Evolutionary conservation across 164 flowering plant genomes (phyloP).

Genomic region (Magnolia officinalis): DNA sequence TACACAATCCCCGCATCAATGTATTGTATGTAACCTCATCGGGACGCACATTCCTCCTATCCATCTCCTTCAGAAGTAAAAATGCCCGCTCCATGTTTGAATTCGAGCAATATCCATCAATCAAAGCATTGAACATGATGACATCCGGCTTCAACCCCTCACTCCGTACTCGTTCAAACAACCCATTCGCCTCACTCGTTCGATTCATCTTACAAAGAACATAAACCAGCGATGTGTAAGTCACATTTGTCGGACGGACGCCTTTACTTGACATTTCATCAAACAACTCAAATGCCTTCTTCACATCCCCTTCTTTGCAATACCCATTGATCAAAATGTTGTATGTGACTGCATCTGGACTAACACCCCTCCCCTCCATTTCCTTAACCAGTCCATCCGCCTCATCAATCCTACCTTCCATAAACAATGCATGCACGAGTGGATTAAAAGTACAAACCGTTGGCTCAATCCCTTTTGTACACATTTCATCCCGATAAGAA

Average conservation of each 20-base stretch:
- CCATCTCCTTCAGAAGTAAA: slow-evolving; percentile 58
- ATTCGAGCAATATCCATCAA: slow-evolving; percentile 62
- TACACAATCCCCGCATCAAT: slow-evolving; percentile 72
- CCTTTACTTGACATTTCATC: slow-evolving; percentile 61
- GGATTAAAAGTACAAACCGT: slow-evolving; percentile 65
- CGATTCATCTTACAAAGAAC: slow-evolving; percentile 50
- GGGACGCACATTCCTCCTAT: slow-evolving; percentile 43
- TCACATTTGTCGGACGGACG: slow-evolving; percentile 52
- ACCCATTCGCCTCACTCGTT: slow-evolving; percentile 68
- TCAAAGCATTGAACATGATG: slow-evolving; percentile 62
- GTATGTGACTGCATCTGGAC: slow-evolving; percentile 61
- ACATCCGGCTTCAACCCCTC: slow-evolving; percentile 62
- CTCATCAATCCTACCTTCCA: slow-evolving; percentile 49
- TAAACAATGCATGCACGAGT: slow-evolving; percentile 63
- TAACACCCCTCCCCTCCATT: slow-evolving; percentile 45
- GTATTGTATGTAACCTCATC: slow-evolving; percentile 87
- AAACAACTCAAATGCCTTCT: slow-evolving; percentile 58
- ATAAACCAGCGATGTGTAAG: slow-evolving; percentile 74
- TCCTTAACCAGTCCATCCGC: slow-evolving; percentile 59
- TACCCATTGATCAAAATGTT: slow-evolving; percentile 80
- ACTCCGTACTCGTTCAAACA: slow-evolving; percentile 38
- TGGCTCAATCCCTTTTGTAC: slow-evolving; percentile 46
- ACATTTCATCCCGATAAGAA: slow-evolving; percentile 63
- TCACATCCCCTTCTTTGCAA: slow-evolving; percentile 53
- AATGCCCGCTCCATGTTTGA: slow-evolving; percentile 39